Evolutionary conservation across 2,329 filamentous ascomycete genomes (phyloP), one percentile per base, ranked within the genome.

Genomic region (Colletotrichum lindemuthianum): DNA sequence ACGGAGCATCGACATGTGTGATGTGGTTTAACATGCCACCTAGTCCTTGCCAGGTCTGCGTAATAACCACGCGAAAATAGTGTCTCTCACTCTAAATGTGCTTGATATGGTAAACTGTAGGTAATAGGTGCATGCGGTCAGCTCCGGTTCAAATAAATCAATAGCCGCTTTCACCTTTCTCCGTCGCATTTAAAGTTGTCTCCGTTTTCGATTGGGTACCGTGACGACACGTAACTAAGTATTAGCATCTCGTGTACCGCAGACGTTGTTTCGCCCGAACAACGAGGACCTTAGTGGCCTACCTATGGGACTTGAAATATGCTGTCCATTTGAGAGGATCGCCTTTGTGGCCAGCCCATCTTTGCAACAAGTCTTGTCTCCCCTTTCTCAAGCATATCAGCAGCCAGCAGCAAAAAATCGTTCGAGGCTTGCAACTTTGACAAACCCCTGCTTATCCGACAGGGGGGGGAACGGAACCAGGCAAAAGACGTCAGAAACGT

Each of bases 191-290:
- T 63, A 16, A 43, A 41, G 47, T 61, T 57, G 24, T 57, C 52
- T 39, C 40, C 33, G 58, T 48, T 48, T 57, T 56, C 58, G 59
- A 65, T 65, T 65, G 63, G 63, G 57, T 43, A 54, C 37, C 59
- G 47, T 36, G 52, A 49, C 36, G 63, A 65, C 58, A 65, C 63
- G 51, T 65, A 61, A 55, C 56, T 36, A 52, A 43, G 37, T 51
- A 16, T 15, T 39, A 37, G 15, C 12, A 10, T 32, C 34, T 43
- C 34, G 51, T 54, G 56, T 36, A 48, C 50, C 40, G 50, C 4
- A 11, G 33, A 15, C 40, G 43, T 32, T 16, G 32, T 13, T 3
- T 24, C 24, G 24, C 24, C 24, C 24, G 24, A 24, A 24, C 24
- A 24, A 24, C 24, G 24, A 24, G 24, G 24, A 24, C 24, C 24